phyloP scores from a whole-genome alignment of 352 stramenopile species.

The Pythium pyrilobum region DNA sequence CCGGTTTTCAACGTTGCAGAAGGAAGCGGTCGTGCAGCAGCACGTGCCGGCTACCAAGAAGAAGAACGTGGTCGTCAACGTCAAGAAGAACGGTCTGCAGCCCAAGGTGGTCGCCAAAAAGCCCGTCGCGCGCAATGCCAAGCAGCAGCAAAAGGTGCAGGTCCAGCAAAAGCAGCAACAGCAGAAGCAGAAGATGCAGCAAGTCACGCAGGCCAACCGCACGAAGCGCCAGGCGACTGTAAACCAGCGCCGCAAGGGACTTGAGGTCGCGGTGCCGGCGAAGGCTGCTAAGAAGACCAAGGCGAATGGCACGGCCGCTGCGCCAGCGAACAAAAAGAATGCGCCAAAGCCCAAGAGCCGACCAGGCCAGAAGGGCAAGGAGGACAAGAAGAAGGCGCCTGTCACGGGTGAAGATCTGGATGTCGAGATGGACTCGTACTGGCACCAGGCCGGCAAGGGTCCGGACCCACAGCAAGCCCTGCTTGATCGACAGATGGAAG shows the following conservation, averaged over 20 bases:
- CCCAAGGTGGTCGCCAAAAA: constrained; percentile 3
- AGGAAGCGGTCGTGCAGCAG: constrained; percentile 23
- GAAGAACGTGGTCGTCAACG: constrained; percentile 20
- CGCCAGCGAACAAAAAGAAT: constrained; percentile 23
- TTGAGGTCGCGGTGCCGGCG: constrained; percentile 27
- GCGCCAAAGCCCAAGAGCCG: constrained; percentile 17
- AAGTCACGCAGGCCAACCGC: constrained; percentile 56
- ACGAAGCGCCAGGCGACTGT: constrained; percentile 72
- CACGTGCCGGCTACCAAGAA: constrained; percentile 1
- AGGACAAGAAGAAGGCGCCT: constrained; percentile 33
- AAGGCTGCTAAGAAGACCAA: constrained; percentile 16
- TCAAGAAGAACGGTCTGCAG: constrained; percentile 10
- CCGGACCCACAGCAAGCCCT: constrained; percentile 75
- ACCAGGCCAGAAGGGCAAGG: constrained; percentile 12
- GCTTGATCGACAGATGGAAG: constrained; percentile 85
- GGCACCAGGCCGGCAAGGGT: constrained; percentile 83
- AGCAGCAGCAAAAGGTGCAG: constrained; percentile 20
- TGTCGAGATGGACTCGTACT: constrained; percentile 87
- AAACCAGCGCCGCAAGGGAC: constrained; percentile 65
- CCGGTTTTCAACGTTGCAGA: constrained; percentile 66
- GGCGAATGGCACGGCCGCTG: constrained; percentile 1
- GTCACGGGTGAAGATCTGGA: constrained; percentile 75
- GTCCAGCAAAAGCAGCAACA: constrained; percentile 28
- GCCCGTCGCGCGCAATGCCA: neutral
- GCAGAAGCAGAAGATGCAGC: constrained; percentile 60